Conservation (phyloP, 768 basidiomycete genomes). For the Terana coerulea region DNA sequence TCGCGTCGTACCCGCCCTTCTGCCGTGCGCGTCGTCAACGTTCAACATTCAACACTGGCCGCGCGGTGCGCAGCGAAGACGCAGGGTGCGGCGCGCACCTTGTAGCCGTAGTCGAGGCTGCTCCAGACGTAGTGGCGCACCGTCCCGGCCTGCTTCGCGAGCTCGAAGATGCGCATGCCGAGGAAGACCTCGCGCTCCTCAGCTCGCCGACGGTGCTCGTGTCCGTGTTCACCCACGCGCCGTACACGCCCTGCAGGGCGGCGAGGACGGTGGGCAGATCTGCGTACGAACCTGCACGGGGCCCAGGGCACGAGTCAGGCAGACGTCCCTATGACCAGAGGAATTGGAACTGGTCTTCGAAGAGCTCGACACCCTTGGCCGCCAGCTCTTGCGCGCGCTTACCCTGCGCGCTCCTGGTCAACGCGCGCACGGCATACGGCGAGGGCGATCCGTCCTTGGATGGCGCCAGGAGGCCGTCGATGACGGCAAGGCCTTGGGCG, state of each 20-base stretch:
- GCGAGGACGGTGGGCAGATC: slow-evolving; percentile 26
- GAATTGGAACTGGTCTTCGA: slow-evolving; percentile 28
- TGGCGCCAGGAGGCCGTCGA: slow-evolving; percentile 33
- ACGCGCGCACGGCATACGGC: slow-evolving; percentile 37
- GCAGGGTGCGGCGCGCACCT: slow-evolving; percentile 28
- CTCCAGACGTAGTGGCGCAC: slow-evolving; percentile 38
- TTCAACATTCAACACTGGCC: not conserved
- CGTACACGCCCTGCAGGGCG: slow-evolving; percentile 30
- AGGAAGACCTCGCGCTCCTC: slow-evolving; percentile 33
- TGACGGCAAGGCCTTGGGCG: slow-evolving; percentile 37
- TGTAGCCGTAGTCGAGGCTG: slow-evolving; percentile 34
- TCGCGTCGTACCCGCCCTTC: not conserved
- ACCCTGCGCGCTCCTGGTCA: slow-evolving; percentile 33
- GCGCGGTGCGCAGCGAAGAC: slow-evolving; percentile 18
- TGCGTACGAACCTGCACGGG: slow-evolving; percentile 30
- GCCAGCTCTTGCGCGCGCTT: slow-evolving; percentile 31
- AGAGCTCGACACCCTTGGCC: slow-evolving; percentile 32
- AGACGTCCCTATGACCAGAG: not conserved
- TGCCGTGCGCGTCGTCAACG: too few species aligned
- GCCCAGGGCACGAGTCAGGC: not conserved
- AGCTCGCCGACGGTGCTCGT: slow-evolving; percentile 36
- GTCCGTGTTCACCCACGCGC: slow-evolving; percentile 33
- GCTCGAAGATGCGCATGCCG: slow-evolving; percentile 38
- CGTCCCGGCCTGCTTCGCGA: slow-evolving; percentile 28
- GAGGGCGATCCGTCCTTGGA: slow-evolving; percentile 32